Percentiles rank a stretch among this genome's conserved stretches.
Evolutionary conservation across 2,329 filamentous ascomycete genomes (phyloP).

Genomic region (Sarocladium oryzae): DNA sequence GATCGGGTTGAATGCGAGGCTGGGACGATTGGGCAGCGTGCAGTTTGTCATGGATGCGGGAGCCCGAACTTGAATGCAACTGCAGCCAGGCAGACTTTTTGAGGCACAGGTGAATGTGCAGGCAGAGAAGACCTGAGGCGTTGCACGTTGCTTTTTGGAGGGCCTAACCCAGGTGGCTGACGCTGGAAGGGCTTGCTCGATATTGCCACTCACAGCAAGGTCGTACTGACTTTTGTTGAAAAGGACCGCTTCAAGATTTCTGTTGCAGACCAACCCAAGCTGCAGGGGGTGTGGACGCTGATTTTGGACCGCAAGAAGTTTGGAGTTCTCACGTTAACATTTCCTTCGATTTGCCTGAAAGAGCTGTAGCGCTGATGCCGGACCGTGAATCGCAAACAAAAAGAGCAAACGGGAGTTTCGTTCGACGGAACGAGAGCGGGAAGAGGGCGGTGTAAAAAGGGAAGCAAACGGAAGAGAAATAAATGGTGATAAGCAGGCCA

Average conservation of each 20-base stretch:
- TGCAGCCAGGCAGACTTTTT: neutral
- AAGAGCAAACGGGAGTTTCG: too few relatives aligned
- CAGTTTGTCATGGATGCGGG: neutral
- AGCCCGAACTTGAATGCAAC: neutral
- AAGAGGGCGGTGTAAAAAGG: neutral
- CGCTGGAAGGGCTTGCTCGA: neutral
- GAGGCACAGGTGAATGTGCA: neutral
- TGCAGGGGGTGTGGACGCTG: too few relatives aligned
- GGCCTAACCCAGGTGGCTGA: neutral
- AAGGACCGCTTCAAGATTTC: neutral
- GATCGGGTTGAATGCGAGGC: neutral
- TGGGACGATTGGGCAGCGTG: slow-evolving; percentile 1
- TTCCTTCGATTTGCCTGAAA: too few relatives aligned
- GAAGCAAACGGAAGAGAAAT: neutral
- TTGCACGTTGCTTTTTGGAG: neutral
- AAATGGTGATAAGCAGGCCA: neutral
- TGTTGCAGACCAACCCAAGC: neutral
- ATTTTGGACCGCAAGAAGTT: too few relatives aligned
- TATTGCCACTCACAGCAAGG: neutral
- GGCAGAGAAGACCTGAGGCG: neutral
- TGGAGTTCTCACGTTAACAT: too few relatives aligned
- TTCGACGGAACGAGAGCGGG: too few relatives aligned
- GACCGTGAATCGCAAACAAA: too few relatives aligned
- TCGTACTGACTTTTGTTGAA: neutral
- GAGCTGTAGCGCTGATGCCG: too few relatives aligned